Evolutionary conservation across 768 basidiomycete species (phyloP), one percentile per base, ranked within the genome.

Genomic region (Naganishia friedmannii): DNA sequence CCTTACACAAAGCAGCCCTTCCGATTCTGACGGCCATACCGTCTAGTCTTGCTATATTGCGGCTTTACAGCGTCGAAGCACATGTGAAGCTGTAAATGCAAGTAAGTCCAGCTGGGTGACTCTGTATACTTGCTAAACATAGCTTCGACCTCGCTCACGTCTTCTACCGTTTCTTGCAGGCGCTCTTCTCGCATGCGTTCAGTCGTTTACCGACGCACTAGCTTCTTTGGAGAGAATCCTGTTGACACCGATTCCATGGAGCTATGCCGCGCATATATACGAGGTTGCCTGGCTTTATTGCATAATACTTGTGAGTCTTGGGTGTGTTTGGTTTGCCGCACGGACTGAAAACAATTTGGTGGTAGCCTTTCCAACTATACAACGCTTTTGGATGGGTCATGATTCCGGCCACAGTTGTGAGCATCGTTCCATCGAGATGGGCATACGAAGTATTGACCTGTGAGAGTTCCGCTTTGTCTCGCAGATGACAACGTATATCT

Each of bases 181-280:
- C 60, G 66, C 77, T 23, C 70, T 80, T 15, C 60, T 80, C 1
- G 67, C 69, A 39, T 57, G 73, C 23, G 28, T 79, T 23, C 63
- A 70, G 42, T 60, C 55, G 26, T 73, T 79, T 73, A 70, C 73
- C 7, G 79, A 79, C 39, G 73, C 76, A 10, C 48, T 80, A 26
- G 69, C 68, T 17, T 71, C 70, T 32, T 66, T 80, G 29, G 79
- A 80, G 60, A 69, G 79, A 39, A 80, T 80, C 53, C 68, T 80
- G 54, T 76, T 77, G 13, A 79, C 79, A 3, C 79, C 79, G 2
- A 78, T 80, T 28, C 79, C 79, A 3, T 78, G 75, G 73, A 75
- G 72, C 26, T 81, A 77, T 56, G 71, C 73, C 23, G 75, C 76
- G 21, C 77, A 77, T 68, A 78, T 80, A n/a, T 78, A 77, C 75